Evolutionary conservation across 23 red algal species (phyloP), one percentile per base, ranked within the genome.

Genomic region (Chondrus crispus): DNA sequence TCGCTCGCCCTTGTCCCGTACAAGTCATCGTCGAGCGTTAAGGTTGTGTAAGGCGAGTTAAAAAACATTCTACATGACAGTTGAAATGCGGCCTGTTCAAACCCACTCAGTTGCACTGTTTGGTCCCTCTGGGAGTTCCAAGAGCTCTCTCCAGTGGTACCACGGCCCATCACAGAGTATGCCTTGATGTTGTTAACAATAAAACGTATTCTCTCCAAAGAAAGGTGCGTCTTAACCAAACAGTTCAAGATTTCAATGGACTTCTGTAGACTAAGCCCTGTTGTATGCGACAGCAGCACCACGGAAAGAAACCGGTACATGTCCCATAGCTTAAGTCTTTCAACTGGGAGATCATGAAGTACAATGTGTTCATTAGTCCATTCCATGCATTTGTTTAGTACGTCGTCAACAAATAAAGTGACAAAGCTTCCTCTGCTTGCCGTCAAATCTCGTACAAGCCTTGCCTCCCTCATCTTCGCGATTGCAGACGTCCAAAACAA

Each of bases 251-350:
- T 50, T 22, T 51, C 47, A 8, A 58, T 51, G 52, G 78, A 55
- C 39, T 37, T 82, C 48, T 82, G 44, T 55, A 60, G 57, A 50
- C 78, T 2, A 10, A 53, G 2, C 46, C 78, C 78, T 16, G 78
- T 82, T 28, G 32, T 33, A 37, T 58, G 78, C 30, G 51, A 82
- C 46, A 82, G 40, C 22, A 57, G 30, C 28, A 82, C 10, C 40
- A 82, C 78, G 24, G 1, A 50, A 29, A 82, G 26, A 37, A 33
- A 82, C 18, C 78, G 30, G 28, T 82, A 82, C 78, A 82, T 53
- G 46, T 82, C 48, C 24, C n/a, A 20, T 47, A 82, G 40, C n/a
- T n/a, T n/a, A n/a, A n/a, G n/a, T n/a, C n/a, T n/a, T 26, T 50
- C 7, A 50, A 82, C 46, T 20, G 78, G 30, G 22, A 22, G 22